Evolutionary conservation across 2,329 filamentous ascomycete genomes (phyloP).

Genomic region (Drechslerella dactyloides): DNA sequence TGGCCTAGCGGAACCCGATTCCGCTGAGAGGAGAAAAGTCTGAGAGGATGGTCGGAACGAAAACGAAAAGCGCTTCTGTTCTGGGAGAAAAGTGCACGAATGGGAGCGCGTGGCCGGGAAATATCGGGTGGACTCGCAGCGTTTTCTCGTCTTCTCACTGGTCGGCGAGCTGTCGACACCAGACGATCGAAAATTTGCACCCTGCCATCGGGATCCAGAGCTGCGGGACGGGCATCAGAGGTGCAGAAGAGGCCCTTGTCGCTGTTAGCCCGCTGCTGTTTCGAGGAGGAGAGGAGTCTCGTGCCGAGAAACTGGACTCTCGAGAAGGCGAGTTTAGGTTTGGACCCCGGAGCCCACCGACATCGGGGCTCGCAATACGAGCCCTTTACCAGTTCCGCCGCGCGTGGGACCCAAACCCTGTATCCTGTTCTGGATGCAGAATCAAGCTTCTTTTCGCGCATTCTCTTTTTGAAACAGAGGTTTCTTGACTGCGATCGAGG

Average conservation of each 20-base stretch:
- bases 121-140: constrained; percentile 44
- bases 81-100: constrained; percentile 25
- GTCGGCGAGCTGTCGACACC: constrained; percentile 42
- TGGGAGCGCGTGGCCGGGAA: constrained; percentile 45
- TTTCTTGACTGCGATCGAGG: not conserved
- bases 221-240: constrained; percentile 12
- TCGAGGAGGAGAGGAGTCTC: not conserved
- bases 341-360: constrained; percentile 49
- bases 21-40: constrained; percentile 6
- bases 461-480: not conserved
- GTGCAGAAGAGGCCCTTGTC: constrained; percentile 14
- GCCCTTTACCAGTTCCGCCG: constrained; percentile 45
- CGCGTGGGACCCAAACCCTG: constrained; percentile 34
- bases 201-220: constrained; percentile 40
- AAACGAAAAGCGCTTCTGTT: constrained; percentile 30
- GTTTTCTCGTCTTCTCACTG: constrained; percentile 46
- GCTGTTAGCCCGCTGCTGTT: constrained; percentile 8
- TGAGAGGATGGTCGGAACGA: constrained; percentile 11
- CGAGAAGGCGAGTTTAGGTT: constrained; percentile 19
- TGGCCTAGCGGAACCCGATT: constrained; percentile 35
- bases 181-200: constrained; percentile 31
- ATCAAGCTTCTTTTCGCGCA: not conserved
- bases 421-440: constrained; percentile 42
- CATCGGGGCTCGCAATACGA: constrained; percentile 30
- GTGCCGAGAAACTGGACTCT: not conserved